Conservation (phyloP, 2,329 filamentous ascomycete species). For the Colletotrichum navitas region DNA sequence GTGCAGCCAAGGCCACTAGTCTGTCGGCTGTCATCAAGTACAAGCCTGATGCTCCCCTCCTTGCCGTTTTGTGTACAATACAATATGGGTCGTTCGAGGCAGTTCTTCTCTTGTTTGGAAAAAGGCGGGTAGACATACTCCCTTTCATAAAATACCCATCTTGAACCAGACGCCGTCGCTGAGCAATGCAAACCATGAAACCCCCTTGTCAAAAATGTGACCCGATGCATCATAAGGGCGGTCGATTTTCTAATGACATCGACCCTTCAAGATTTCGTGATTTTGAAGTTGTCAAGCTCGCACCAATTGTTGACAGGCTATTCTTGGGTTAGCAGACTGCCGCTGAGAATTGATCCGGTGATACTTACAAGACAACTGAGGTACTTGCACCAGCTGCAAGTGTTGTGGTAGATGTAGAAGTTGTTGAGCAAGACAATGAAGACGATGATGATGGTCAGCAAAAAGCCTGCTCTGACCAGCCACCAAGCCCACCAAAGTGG, state of each 20-base stretch:
- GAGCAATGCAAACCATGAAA: slow-evolving; percentile 41
- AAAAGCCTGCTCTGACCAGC: slow-evolving; percentile 82
- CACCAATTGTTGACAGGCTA: slow-evolving; percentile 78
- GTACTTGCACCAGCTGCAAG: slow-evolving; percentile 94
- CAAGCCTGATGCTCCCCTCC: neutral
- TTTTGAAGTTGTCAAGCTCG: slow-evolving; percentile 57
- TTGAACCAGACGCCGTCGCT: slow-evolving; percentile 45
- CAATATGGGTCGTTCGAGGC: slow-evolving; percentile 18
- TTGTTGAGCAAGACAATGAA: slow-evolving; percentile 91
- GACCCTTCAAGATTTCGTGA: slow-evolving; percentile 15
- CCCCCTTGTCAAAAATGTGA: slow-evolving; percentile 8
- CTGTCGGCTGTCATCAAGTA: slow-evolving; percentile 10
- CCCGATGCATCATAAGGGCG: slow-evolving; percentile 4
- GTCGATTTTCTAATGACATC: neutral
- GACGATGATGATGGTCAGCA: slow-evolving; percentile 84
- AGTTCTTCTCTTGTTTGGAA: slow-evolving; percentile 8
- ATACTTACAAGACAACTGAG: slow-evolving; percentile 88
- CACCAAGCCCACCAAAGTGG: slow-evolving; percentile 98
- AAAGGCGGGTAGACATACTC: slow-evolving; percentile 2
- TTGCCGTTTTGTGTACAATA: neutral
- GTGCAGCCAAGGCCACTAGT: slow-evolving; percentile 33
- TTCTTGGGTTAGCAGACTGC: neutral
- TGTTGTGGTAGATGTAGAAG: slow-evolving; percentile 84
- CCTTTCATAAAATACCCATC: slow-evolving; percentile 33
- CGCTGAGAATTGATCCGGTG: neutral